Evolutionary conservation across 2,329 filamentous ascomycete genomes (phyloP).

Genomic region (Cladosporium sp.): DNA sequence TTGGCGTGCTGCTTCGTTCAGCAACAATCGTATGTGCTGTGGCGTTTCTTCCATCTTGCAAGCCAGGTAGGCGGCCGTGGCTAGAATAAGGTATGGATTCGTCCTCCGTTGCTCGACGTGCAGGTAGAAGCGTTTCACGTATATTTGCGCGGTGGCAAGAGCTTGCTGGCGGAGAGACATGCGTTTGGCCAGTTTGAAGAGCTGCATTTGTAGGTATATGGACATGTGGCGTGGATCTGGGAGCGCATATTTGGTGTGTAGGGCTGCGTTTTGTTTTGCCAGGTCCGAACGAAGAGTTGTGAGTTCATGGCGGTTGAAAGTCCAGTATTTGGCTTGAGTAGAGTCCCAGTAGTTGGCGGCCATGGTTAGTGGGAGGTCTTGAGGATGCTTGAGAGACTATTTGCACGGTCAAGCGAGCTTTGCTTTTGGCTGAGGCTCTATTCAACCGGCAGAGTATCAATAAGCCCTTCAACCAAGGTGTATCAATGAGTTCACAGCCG

Average conservation of each 20-base stretch:
- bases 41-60: constrained; percentile 98
- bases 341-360: constrained; percentile 97
- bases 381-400: too few species aligned
- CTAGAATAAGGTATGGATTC: constrained; percentile 86
- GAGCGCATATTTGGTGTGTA: constrained; percentile 74
- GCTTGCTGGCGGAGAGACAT: constrained; percentile 84
- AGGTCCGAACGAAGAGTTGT: constrained; percentile 69
- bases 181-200: constrained; percentile 77
- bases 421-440: too few species aligned
- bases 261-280: constrained; percentile 63
- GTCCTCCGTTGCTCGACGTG: constrained; percentile 87
- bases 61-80: constrained; percentile 90
- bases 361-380: too few species aligned
- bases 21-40: constrained; percentile 88
- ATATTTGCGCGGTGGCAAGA: constrained; percentile 88
- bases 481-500: too few species aligned
- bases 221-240: constrained; percentile 77
- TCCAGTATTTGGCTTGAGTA: constrained; percentile 85
- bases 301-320: constrained; percentile 78
- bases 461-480: too few species aligned
- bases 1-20: constrained; percentile 76
- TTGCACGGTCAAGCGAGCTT: too few species aligned
- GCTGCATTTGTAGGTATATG: constrained; percentile 87
- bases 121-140: constrained; percentile 88
- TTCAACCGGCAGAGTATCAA: too few species aligned